phyloP scores from a whole-genome alignment of 768 basidiomycete species.

The Boletus barrowsii region DNA sequence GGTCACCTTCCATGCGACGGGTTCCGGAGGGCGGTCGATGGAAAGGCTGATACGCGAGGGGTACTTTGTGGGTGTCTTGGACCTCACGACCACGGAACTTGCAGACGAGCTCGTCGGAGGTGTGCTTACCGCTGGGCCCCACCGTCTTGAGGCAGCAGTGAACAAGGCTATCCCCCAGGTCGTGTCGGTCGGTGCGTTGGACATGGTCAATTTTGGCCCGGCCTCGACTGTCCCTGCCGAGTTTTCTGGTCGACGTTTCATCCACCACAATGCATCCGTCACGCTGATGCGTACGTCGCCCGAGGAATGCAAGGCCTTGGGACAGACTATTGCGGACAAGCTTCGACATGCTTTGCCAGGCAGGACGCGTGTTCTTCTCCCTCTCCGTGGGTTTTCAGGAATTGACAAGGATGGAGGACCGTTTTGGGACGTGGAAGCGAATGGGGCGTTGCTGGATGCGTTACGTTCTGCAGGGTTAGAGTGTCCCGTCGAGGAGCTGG shows the following conservation, averaged over 20 bases:
- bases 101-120: slow-evolving; percentile 32
- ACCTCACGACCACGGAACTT: slow-evolving; percentile 34
- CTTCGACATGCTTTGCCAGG: slow-evolving; percentile 12
- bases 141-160: slow-evolving; percentile 26
- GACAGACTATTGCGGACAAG: slow-evolving; percentile 20
- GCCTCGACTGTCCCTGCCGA: slow-evolving; percentile 19
- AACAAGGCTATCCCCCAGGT: slow-evolving; percentile 25
- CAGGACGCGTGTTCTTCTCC: slow-evolving; percentile 24
- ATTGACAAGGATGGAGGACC: slow-evolving; percentile 22
- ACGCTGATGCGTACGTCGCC: slow-evolving; percentile 31
- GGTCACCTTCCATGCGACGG: slow-evolving; percentile 27
- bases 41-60: slow-evolving; percentile 27
- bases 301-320: slow-evolving; percentile 23
- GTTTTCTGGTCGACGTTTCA: slow-evolving; percentile 17
- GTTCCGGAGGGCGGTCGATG: slow-evolving; percentile 30
- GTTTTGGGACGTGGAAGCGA: slow-evolving; percentile 26
- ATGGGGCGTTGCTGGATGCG: slow-evolving; percentile 18
- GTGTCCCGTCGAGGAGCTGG: slow-evolving; percentile 22
- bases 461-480: slow-evolving; percentile 13
- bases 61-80: slow-evolving; percentile 26
- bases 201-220: slow-evolving; percentile 35
- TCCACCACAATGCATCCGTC: slow-evolving; percentile 27
- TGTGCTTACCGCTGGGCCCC: slow-evolving; percentile 25
- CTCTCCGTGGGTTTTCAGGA: slow-evolving; percentile 24
- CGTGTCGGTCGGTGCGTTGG: slow-evolving; percentile 31